These are phyloP conservation scores for Candida sp. DNA, from an alignment of 1,139 yeast species.

Conservation along the genomic window DNA sequence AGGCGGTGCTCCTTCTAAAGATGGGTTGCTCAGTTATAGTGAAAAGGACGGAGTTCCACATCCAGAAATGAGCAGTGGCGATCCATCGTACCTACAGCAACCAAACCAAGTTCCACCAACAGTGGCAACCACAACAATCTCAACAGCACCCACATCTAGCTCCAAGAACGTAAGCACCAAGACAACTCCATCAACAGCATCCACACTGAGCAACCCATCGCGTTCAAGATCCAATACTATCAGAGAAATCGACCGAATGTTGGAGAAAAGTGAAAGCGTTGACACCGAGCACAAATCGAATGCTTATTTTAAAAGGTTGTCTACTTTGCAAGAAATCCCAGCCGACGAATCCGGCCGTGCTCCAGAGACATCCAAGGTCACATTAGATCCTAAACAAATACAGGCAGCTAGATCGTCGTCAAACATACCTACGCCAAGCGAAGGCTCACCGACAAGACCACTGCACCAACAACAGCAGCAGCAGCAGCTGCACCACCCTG, in stretches of 20 bases:
- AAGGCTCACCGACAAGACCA: constrained; percentile 12
- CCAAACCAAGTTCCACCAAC: constrained; percentile 20
- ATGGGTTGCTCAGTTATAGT: not conserved
- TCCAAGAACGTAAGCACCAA: not conserved
- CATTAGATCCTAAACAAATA: constrained; percentile 6
- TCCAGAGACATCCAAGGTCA: constrained; percentile 11
- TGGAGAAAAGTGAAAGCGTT: constrained; percentile 44
- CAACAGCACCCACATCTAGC: constrained; percentile 10
- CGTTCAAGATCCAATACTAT: constrained; percentile 45
- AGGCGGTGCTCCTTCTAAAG: not conserved
- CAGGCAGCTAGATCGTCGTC: not conserved
- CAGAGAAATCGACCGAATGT: constrained; percentile 41
- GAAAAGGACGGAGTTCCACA: not conserved
- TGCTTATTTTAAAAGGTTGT: constrained; percentile 73
- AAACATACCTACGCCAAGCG: constrained; percentile 1
- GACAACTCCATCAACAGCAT: not conserved
- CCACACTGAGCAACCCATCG: constrained; percentile 18
- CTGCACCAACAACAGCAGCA: not conserved
- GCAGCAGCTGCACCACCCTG: not conserved
- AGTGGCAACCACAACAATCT: constrained; percentile 7
- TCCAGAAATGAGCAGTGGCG: not conserved
- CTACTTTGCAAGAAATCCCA: constrained; percentile 69
- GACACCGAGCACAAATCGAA: constrained; percentile 57
- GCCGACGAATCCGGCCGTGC: constrained; percentile 25
- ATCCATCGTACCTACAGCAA: constrained; percentile 21